Evolutionary conservation across 768 basidiomycete species (phyloP).

Genomic region (Macrolepiota dolichaula): DNA sequence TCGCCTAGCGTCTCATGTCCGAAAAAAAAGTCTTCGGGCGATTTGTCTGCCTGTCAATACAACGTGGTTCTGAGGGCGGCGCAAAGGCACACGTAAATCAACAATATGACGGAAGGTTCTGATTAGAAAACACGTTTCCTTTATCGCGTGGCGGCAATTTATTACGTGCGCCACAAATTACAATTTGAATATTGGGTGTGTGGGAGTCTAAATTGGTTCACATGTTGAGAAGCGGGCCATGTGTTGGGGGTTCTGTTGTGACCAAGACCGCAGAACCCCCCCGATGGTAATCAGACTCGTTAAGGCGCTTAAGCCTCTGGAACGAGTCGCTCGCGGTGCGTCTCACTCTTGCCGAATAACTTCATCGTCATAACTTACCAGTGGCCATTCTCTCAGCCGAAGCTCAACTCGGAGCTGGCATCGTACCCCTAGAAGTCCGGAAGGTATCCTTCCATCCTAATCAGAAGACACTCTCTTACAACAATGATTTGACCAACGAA

Average conservation of each 20-base stretch:
- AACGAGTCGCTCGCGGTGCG: not conserved
- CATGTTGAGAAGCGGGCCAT: not conserved
- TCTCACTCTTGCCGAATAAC: not conserved
- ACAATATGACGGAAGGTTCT: conserved; percentile 9
- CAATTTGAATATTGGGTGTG: not conserved
- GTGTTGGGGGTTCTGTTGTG: too few relatives aligned
- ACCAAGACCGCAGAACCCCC: not conserved
- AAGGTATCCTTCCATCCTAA: not conserved
- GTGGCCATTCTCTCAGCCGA: not conserved
- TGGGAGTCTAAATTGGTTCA: not conserved
- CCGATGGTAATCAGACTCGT: not conserved
- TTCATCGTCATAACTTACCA: not conserved
- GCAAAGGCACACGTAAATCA: not conserved
- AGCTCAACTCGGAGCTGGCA: not conserved
- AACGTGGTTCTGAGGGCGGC: not conserved
- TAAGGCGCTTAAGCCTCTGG: not conserved
- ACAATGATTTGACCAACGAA: not conserved
- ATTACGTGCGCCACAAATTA: not conserved
- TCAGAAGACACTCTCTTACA: not conserved
- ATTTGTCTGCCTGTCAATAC: not conserved
- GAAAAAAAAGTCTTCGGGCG: not conserved
- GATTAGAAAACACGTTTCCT: conserved; percentile 11
- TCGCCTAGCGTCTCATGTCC: not conserved
- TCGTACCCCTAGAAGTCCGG: not conserved
- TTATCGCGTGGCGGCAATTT: conserved; percentile 4